A percentile compares a stretch with the other conserved stretches of the same genome.
Conservation (phyloP, 306 rosid genomes). For the Corylus americana region DNA sequence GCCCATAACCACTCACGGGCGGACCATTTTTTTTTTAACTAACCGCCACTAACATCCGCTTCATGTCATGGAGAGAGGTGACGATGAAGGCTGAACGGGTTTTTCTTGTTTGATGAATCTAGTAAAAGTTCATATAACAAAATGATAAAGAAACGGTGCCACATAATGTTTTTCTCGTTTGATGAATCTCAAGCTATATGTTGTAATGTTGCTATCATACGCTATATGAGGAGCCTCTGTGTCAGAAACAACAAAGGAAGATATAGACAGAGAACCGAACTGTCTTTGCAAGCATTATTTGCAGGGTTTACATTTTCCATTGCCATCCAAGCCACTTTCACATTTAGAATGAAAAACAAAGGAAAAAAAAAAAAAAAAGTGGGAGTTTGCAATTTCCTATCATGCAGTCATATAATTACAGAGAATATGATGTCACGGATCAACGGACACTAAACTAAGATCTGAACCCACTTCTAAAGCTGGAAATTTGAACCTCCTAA, state of each 20-base stretch:
- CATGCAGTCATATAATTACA: background rate
- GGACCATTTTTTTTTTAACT: too few relatives aligned
- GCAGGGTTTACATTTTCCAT: background rate
- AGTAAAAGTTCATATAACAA: too few relatives aligned
- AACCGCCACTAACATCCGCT: too few relatives aligned
- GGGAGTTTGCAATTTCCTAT: background rate
- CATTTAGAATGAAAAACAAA: background rate
- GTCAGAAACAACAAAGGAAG: background rate
- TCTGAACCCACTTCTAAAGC: background rate
- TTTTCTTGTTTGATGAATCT: background rate
- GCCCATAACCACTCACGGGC: too few relatives aligned
- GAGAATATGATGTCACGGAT: background rate
- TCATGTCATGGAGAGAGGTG: too few relatives aligned
- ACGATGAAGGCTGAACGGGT: too few relatives aligned
- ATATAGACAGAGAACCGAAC: background rate
- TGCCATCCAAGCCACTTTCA: background rate
- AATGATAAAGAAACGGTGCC: background rate
- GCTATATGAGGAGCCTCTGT: background rate
- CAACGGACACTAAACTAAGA: background rate
- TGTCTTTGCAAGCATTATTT: constrained; percentile 10
- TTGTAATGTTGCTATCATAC: background rate
- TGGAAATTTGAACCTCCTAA: background rate
- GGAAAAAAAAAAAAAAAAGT: too few relatives aligned
- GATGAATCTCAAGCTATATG: background rate
- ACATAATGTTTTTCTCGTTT: background rate